Base-by-base conservation (phyloP, 2,329 filamentous ascomycete genomes). In the Coccinonectria pachysandricola region DNA sequence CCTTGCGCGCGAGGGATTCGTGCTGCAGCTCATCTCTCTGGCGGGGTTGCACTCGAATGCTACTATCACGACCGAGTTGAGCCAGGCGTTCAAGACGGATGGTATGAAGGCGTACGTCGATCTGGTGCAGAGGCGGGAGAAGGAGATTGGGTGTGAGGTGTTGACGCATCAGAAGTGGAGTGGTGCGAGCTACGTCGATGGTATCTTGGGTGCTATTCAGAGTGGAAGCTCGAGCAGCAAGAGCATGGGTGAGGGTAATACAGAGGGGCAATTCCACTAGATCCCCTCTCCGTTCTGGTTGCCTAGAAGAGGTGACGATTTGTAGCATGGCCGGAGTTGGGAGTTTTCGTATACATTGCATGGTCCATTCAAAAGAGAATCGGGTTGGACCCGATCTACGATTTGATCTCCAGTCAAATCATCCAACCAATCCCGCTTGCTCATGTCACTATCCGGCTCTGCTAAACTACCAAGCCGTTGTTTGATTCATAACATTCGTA, bases 101-200 rank as follows among this genome's bases (percentile, higher is more conserved):
- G 91, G 91, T 28, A 98, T 98, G 91, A 68, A 91, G 47, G 88
- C 91, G 1, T 98, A 98, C 49, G 91, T 96, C n/a, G 82, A 94
- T 32, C 61, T 95, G 1, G 78, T 98, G 19, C 91, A 98, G 58
- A 68, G 75, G 27, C 69, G 78, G 19, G 91, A 98, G 60, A 94
- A 94, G 67, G 87, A 93, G 39, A 60, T 88, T 2, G 82, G 81
- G 9, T 86, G 85, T 31, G 87, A 95, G 45, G 87, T 94, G n/a
- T 62, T 94, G 38, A 94, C 85, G 19, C 87, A 95, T 54, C 87
- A 95, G 64, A 92, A 91, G 53, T 86, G 80, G 80, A 74, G 68
- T 38, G 70, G 70, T 12, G 70, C 70, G 0, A 60, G 52, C 34
- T 75, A 94, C 51, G 80, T 95, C 41, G 87, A 95, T 53, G 86